Evolutionary conservation across 192 early-diverging fungal species (phyloP), one percentile per base, ranked within the genome.

Genomic region (Piromyces finnis): DNA sequence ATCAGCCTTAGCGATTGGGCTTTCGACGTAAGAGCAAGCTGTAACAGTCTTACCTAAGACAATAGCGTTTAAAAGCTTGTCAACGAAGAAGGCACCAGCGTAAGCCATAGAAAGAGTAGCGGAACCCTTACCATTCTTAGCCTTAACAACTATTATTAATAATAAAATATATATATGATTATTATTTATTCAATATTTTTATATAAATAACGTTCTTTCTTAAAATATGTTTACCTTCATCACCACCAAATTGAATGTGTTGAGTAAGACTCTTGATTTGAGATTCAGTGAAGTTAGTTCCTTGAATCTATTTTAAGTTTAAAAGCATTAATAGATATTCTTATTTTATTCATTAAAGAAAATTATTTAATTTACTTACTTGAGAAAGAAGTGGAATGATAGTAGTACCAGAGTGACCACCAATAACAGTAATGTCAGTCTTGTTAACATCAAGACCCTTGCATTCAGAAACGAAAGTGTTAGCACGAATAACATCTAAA

Each of bases 321-420:
- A n/a, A n/a, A n/a, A 78, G 15, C 3, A 36, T 5, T 28, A 14
- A 39, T 39, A 12, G 12, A 30, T 7, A 30, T 7, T 7, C 5
- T 29, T 30, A 78, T 7, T 29, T 7, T 78, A 78, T 29, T 29
- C 3, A 7, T 29, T 7, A 7, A 29, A 7, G 5, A 78, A 7
- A 30, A 6, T 32, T 32, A 32, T 32, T 32, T 6, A 32, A 6
- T 32, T 22, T 68, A 78, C 88, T 80, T 82, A 90, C 86, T 12
- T 77, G 81, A 41, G 89, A 89, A 39, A 91, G 85, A 79, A 91
- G 81, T 80, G 90, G 90, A 78, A 91, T 83, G 80, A 91, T 91
- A 83, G 90, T 91, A 35, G 85, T 86, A 32, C 90, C 90, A 84
- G 90, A 91, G 88, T 91, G 90, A n/a, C 90, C 90, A 79, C 90